phyloP scores from a whole-genome alignment of 148 eudicot genomes.

The Fagopyrum esculentum region DNA sequence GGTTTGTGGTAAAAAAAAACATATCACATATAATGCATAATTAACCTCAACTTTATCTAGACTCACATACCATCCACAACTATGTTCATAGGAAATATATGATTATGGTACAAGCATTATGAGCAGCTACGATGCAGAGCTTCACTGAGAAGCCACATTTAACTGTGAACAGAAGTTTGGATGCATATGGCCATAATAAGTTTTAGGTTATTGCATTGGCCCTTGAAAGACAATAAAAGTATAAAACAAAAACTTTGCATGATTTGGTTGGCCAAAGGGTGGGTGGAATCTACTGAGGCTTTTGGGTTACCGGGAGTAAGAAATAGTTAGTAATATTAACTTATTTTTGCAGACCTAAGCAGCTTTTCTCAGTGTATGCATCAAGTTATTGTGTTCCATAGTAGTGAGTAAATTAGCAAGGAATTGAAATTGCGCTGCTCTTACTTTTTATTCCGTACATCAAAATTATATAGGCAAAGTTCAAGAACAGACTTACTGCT shows the following conservation, averaged over 20 bases:
- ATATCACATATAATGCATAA: background rate
- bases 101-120: background rate
- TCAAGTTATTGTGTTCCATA: background rate
- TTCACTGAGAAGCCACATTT: background rate
- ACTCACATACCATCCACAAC: background rate
- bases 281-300: background rate
- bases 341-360: background rate
- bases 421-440: background rate
- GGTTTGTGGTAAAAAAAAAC: background rate
- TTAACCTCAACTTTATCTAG: background rate
- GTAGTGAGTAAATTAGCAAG: background rate
- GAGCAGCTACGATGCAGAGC: background rate
- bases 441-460: background rate
- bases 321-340: background rate
- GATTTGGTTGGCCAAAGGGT: background rate
- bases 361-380: background rate
- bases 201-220: background rate
- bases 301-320: background rate
- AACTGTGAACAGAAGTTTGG: background rate
- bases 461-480: background rate
- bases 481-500: conserved; percentile 50
- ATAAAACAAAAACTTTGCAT: background rate
- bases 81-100: background rate
- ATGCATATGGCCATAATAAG: background rate
- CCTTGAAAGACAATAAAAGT: background rate